Evolutionary conservation across 2,329 filamentous ascomycete genomes (phyloP).

Genomic region (Coniella lustricola): DNA sequence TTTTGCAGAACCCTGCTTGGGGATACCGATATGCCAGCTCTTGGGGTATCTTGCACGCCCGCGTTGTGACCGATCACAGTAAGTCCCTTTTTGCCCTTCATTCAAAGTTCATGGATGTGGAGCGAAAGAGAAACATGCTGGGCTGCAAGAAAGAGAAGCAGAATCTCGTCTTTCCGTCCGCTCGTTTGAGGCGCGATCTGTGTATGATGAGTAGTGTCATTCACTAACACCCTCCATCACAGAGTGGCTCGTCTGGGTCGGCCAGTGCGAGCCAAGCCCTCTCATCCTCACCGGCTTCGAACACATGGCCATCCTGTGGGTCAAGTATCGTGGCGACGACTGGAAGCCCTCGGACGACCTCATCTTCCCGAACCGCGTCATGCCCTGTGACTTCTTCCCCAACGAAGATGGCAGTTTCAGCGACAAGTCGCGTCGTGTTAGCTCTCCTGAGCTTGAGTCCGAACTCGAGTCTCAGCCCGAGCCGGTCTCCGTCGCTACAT

Average conservation of each 20-base stretch:
- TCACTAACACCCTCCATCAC: background rate
- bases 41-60: slow-evolving; percentile 5
- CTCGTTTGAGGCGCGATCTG: background rate
- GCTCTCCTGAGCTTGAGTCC: no score
- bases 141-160: no score
- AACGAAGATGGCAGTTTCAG: no score
- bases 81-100: background rate
- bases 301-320: slow-evolving; percentile 4
- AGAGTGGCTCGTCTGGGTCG: slow-evolving; percentile 9
- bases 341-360: slow-evolving; percentile 9
- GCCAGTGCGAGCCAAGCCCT: background rate
- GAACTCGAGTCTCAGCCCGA: background rate
- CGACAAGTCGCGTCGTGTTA: no score
- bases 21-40: background rate
- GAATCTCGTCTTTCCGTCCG: background rate
- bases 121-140: no score
- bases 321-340: background rate
- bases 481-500: background rate
- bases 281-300: slow-evolving; percentile 10
- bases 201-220: background rate
- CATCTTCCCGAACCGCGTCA: background rate
- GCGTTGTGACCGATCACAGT: slow-evolving; percentile 11
- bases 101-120: no score
- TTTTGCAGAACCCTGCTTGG: slow-evolving; percentile 19
- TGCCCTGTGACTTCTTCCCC: no score